Conservation (phyloP, 2,329 filamentous ascomycete species). For the Thyridium curvatum region DNA sequence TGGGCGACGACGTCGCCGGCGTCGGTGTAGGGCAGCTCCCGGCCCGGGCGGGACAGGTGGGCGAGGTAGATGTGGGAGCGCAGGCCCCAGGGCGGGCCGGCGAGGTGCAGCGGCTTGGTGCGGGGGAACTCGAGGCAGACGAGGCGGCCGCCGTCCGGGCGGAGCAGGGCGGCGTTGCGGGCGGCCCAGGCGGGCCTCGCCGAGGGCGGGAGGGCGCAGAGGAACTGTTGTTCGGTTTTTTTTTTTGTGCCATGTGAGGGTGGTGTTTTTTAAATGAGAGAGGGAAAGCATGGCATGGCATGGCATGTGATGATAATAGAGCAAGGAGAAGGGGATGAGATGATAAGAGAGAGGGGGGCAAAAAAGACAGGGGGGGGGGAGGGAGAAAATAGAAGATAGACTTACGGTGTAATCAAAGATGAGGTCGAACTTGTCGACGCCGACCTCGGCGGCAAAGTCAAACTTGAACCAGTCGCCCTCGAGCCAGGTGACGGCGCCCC, state of each 20-base stretch:
- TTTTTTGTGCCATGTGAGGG: too few species aligned
- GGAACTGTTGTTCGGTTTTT: conserved; percentile 45
- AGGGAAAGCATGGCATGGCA: too few species aligned
- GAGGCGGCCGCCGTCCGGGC: conserved; percentile 38
- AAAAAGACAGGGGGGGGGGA: too few species aligned
- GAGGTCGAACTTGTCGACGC: conserved; percentile 53
- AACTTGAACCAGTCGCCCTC: conserved; percentile 62
- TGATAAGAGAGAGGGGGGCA: too few species aligned
- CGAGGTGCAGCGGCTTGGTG: conserved; percentile 56
- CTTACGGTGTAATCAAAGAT: conserved; percentile 59
- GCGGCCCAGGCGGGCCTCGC: conserved; percentile 47
- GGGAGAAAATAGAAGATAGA: too few species aligned
- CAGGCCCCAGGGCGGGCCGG: conserved; percentile 69
- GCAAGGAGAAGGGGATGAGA: too few species aligned
- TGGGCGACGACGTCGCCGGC: conserved; percentile 34
- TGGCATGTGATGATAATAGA: too few species aligned
- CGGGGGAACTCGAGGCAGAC: conserved; percentile 74
- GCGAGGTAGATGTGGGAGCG: conserved; percentile 64
- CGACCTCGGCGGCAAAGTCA: conserved; percentile 42
- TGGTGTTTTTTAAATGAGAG: not conserved
- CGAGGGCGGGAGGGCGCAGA: conserved; percentile 52
- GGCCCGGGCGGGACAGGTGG: conserved; percentile 64
- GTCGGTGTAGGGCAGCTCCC: conserved; percentile 53
- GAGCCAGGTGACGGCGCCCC: conserved; percentile 50
- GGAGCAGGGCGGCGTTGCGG: conserved; percentile 43